Percentiles rank a stretch among this genome's conserved stretches.
phyloP scores from a whole-genome alignment of 192 early-diverging fungal genomes.

The Coemansia sp. region DNA sequence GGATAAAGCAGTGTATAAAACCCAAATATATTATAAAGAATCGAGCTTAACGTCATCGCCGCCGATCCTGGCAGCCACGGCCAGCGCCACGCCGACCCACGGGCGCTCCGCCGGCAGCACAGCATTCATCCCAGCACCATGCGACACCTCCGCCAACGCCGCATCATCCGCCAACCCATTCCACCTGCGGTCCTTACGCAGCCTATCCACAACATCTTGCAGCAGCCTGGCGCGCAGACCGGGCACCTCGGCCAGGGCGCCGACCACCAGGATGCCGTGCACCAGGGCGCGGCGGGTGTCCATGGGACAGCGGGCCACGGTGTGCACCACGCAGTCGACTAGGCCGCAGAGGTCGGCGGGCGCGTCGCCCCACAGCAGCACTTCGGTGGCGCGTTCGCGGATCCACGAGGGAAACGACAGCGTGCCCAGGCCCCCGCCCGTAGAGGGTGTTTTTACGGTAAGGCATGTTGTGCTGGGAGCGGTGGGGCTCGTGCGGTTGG shows the following conservation, averaged over 20 bases:
- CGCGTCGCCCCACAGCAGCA: conserved; percentile 74
- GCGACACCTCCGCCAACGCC: conserved; percentile 54
- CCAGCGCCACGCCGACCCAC: conserved; percentile 84
- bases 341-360: conserved; percentile 60
- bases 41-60: conserved; percentile 65
- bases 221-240: conserved; percentile 62
- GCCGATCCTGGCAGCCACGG: conserved; percentile 70
- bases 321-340: conserved; percentile 55
- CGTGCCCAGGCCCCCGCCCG: conserved; percentile 56
- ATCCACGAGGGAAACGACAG: conserved; percentile 80
- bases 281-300: conserved; percentile 71
- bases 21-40: no score
- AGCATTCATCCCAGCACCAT: conserved; percentile 60
- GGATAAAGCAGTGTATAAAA: no score
- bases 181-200: conserved; percentile 56
- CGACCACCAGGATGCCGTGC: conserved; percentile 66
- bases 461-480: conserved; percentile 1
- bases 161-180: conserved; percentile 51
- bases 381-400: conserved; percentile 74
- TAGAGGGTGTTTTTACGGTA: neutral
- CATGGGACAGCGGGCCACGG: conserved; percentile 57
- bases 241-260: conserved; percentile 75
- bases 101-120: conserved; percentile 64
- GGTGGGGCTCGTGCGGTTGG: conserved; percentile 5
- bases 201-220: conserved; percentile 57